Evolutionary conservation across 306 rosid species (phyloP).

Genomic region (Glycine latifolia): DNA sequence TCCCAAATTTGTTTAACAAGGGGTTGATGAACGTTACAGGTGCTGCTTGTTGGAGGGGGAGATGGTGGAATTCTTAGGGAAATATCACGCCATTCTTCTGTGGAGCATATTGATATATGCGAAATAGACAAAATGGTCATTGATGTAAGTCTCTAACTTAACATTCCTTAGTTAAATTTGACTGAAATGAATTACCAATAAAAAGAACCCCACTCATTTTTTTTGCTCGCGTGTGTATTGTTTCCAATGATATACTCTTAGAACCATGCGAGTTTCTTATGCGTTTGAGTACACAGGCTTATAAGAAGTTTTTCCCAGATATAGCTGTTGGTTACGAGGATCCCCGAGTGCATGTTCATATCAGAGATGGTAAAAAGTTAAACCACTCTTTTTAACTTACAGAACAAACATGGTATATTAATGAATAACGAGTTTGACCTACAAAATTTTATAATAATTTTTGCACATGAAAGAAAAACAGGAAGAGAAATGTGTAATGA

Average conservation of each 20-base stretch:
- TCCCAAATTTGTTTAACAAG: not conserved
- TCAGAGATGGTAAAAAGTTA: slow-evolving; percentile 40
- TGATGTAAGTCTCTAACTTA: slow-evolving; percentile 33
- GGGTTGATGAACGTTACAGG: slow-evolving; percentile 32
- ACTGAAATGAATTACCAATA: not conserved
- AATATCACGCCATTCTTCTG: slow-evolving; percentile 46
- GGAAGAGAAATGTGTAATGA: not conserved
- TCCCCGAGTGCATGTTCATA: slow-evolving; percentile 51
- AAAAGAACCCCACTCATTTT: too few relatives aligned
- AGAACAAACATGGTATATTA: not conserved
- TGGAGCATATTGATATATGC: slow-evolving; percentile 51
- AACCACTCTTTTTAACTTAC: slow-evolving; percentile 12
- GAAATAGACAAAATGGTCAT: slow-evolving; percentile 52
- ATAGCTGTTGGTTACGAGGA: slow-evolving; percentile 45
- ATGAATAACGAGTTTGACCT: not conserved
- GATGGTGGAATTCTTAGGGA: slow-evolving; percentile 52
- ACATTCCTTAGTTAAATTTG: not conserved
- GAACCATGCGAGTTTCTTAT: slow-evolving; percentile 13
- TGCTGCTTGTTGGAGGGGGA: slow-evolving; percentile 49
- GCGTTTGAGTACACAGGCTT: slow-evolving; percentile 38
- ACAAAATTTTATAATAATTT: not conserved
- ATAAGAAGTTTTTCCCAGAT: slow-evolving; percentile 49
- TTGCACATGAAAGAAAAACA: not conserved
- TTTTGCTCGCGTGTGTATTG: not conserved
- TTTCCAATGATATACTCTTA: not conserved